phyloP scores from a whole-genome alignment of 2,329 filamentous ascomycete genomes.

The Fusarium sp. region DNA sequence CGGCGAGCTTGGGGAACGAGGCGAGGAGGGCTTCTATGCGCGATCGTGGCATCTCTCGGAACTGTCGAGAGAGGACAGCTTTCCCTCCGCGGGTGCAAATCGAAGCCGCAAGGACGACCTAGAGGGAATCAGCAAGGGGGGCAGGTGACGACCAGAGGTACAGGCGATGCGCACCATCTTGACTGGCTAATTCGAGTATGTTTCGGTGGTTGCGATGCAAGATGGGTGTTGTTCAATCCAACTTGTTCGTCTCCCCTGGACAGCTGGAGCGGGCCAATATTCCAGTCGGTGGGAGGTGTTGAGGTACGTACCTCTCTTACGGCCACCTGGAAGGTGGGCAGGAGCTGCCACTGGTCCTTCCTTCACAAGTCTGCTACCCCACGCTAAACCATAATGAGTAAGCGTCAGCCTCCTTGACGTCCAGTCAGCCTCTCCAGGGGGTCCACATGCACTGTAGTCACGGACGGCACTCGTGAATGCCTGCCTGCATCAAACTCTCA shows the following conservation, averaged over 20 bases:
- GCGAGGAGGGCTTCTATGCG: conserved; percentile 96
- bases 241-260: conserved; percentile 42
- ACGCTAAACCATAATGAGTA: conserved; percentile 31
- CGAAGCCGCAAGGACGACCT: conserved; percentile 98
- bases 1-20: conserved; percentile 96
- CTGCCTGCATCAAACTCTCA: not conserved
- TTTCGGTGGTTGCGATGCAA: conserved; percentile 35
- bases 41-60: conserved; percentile 96
- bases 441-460: conserved; percentile 12
- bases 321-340: conserved; percentile 33
- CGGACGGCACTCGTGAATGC: conserved; percentile 22
- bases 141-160: not conserved
- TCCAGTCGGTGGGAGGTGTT: conserved; percentile 43
- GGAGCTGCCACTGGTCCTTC: conserved; percentile 21
- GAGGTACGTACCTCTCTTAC: conserved; percentile 39
- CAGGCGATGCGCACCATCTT: conserved; percentile 53
- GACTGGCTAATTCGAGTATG: conserved; percentile 39
- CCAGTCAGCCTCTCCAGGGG: conserved; percentile 35
- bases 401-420: conserved; percentile 35
- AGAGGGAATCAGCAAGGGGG: conserved; percentile 40
- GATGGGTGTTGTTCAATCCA: conserved; percentile 34
- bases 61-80: conserved; percentile 96
- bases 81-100: conserved; percentile 99
- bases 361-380: conserved; percentile 5
- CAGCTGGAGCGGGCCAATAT: conserved; percentile 47